Conservation (phyloP, 768 basidiomycete species). For the Lactarius sp. region DNA sequence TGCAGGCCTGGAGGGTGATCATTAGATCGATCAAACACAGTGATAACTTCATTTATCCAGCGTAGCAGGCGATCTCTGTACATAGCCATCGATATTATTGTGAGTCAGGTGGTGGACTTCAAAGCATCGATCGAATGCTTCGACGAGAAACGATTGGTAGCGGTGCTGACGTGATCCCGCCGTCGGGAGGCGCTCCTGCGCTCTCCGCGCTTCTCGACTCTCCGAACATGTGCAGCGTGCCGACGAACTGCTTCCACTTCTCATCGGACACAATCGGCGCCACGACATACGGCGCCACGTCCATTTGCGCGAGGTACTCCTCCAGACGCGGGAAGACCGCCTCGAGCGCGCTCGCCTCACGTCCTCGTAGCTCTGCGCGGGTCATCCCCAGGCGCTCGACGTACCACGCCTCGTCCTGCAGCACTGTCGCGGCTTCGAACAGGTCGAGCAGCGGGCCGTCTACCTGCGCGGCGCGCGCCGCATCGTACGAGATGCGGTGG, state of each 20-base stretch:
- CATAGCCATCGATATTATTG: too few species aligned
- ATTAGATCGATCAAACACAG: too few species aligned
- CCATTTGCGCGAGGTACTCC: conserved; percentile 19
- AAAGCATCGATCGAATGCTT: conserved; percentile 15
- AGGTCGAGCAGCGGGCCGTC: conserved; percentile 49
- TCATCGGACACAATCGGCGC: conserved; percentile 27
- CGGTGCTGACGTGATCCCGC: not conserved
- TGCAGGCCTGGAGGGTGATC: too few species aligned
- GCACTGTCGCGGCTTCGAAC: conserved; percentile 49
- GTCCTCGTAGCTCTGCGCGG: conserved; percentile 40
- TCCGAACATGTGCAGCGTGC: not conserved
- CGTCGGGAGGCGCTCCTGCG: not conserved
- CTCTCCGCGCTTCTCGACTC: not conserved
- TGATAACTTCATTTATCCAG: too few species aligned
- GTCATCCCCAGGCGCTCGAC: conserved; percentile 47
- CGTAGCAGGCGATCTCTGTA: too few species aligned
- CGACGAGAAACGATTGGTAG: not conserved
- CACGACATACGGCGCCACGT: conserved; percentile 16
- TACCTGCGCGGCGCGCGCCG: conserved; percentile 42
- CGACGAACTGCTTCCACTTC: conserved; percentile 20
- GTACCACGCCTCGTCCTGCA: conserved; percentile 57
- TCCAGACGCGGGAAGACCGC: conserved; percentile 27
- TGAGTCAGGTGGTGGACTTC: not conserved
- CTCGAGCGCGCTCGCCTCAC: conserved; percentile 28
- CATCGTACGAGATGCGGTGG: conserved; percentile 56